Base-by-base conservation (phyloP, 306 rosid species). In the Castanopsis chinensis region DNA sequence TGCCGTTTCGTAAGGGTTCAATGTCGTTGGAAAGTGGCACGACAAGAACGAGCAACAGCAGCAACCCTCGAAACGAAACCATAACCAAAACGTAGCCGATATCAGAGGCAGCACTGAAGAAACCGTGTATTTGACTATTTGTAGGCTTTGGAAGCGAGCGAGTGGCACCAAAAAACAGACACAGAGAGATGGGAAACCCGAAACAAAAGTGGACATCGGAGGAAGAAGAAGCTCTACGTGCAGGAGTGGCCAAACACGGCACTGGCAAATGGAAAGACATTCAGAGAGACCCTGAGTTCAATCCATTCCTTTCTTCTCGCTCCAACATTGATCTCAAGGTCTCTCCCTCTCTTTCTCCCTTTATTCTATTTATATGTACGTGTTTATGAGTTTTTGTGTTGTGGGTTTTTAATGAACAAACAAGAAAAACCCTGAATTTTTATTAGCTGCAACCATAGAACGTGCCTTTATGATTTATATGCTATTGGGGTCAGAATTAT, bases 321-420 rank as follows among this genome's bases (percentile, higher is more conserved):
- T 81, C 88, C 79, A 85, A 85, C 73, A 85, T 85, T 55, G 88
- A 85, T 82, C 88, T 85, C 83, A 85, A 85, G 88, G 88, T 85
- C 45, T 33, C 71, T 67, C 52, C 33, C 71, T 19, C 51, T 58
- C 27, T 17, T 15, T 4, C 25, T 64, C 33, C 30, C 51, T 43
- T 23, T 30, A 57, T 61, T 78, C 3, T 73, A 32, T 58, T 2
- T 63, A 17, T 25, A 1, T 12, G 15, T 67, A 4, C 69, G 30
- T 79, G 18, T 21, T 17, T 70, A 14, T 11, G 10, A 33, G 33
- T 5, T 21, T 10, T 55, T 9, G 1, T 8, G 4, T 78, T 69
- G 41, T 33, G 10, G 41, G 8, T 67, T 35, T 35, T 19, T n/a
- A 21, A 35, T 35, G 45, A 35, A 67, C 51, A 35, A 45, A 35